Evolutionary conservation across 2,329 filamentous ascomycete genomes (phyloP).

Genomic region (Pestalotiopsis sp.): DNA sequence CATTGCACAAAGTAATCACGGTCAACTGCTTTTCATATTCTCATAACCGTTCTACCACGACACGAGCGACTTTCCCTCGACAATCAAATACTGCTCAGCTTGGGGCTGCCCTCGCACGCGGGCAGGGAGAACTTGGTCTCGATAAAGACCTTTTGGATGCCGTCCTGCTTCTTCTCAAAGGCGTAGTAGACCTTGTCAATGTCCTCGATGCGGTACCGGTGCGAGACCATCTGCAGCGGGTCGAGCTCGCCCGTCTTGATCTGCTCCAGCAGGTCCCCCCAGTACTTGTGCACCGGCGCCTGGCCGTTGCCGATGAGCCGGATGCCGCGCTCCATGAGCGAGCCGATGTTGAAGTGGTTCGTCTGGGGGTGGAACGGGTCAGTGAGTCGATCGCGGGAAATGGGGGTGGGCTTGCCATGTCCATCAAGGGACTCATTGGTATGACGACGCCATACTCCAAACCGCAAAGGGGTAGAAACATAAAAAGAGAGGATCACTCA

Average conservation of each 20-base stretch:
- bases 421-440: slow-evolving; percentile 6
- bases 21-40: too few species aligned
- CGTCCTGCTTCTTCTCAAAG: slow-evolving; percentile 64
- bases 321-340: slow-evolving; percentile 85
- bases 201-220: slow-evolving; percentile 76
- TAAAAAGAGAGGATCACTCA: slow-evolving; percentile 33
- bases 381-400: background rate
- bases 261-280: slow-evolving; percentile 72
- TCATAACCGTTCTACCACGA: too few species aligned
- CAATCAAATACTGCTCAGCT: slow-evolving; percentile 41
- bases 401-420: background rate
- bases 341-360: slow-evolving; percentile 83
- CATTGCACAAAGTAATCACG: too few species aligned
- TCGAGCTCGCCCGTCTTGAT: slow-evolving; percentile 73
- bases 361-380: slow-evolving; percentile 47
- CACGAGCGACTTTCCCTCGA: background rate
- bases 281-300: slow-evolving; percentile 80
- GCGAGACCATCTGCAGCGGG: slow-evolving; percentile 78
- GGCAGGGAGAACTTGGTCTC: slow-evolving; percentile 61
- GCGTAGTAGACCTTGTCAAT: slow-evolving; percentile 66
- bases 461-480: too few species aligned
- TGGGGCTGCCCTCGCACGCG: slow-evolving; percentile 42
- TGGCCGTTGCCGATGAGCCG: slow-evolving; percentile 71
- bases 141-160: slow-evolving; percentile 80
- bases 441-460: background rate